phyloP scores from a whole-genome alignment of 1,139 yeast species.

The Blastobotrys petasosporus region DNA sequence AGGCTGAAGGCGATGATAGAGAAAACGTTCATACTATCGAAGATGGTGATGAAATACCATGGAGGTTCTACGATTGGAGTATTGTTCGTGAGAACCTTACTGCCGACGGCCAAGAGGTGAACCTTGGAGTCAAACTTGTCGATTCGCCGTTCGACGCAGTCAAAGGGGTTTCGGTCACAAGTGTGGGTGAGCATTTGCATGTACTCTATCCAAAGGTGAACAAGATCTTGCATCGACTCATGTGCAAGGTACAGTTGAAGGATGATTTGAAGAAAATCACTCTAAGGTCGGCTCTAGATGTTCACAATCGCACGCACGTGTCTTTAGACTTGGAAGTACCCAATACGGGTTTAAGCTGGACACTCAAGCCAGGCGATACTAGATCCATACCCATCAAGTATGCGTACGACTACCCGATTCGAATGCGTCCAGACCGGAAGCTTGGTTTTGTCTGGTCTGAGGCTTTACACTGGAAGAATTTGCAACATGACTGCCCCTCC shows the following conservation, averaged over 20 bases:
- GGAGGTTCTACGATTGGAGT: slow-evolving; percentile 97
- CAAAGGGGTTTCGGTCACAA: slow-evolving; percentile 56
- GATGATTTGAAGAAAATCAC: slow-evolving; percentile 72
- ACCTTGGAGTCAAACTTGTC: slow-evolving; percentile 54
- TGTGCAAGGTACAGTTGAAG: slow-evolving; percentile 63
- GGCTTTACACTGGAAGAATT: slow-evolving; percentile 57
- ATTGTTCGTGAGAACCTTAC: slow-evolving; percentile 73
- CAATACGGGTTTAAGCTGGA: slow-evolving; percentile 15
- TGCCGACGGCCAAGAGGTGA: slow-evolving; percentile 54
- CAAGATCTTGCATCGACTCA: slow-evolving; percentile 65
- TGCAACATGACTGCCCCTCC: slow-evolving; percentile 47
- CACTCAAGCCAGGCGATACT: slow-evolving; percentile 48
- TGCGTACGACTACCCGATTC: slow-evolving; percentile 54
- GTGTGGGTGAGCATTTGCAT: slow-evolving; percentile 79
- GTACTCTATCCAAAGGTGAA: slow-evolving; percentile 57
- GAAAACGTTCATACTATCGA: slow-evolving; percentile 32
- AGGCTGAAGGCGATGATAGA: slow-evolving; percentile 10
- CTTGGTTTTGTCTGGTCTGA: slow-evolving; percentile 65
- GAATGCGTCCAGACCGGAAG: slow-evolving; percentile 55
- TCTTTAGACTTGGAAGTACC: slow-evolving; percentile 21
- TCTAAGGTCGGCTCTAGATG: slow-evolving; percentile 65
- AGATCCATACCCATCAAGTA: slow-evolving; percentile 67
- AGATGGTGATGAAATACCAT: slow-evolving; percentile 53
- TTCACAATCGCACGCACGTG: slow-evolving; percentile 61
- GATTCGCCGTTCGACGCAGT: slow-evolving; percentile 53